Evolutionary conservation across 164 flowering plant genomes (phyloP), one percentile per base, ranked within the genome.

Genomic region (Hamamelis virginiana): DNA sequence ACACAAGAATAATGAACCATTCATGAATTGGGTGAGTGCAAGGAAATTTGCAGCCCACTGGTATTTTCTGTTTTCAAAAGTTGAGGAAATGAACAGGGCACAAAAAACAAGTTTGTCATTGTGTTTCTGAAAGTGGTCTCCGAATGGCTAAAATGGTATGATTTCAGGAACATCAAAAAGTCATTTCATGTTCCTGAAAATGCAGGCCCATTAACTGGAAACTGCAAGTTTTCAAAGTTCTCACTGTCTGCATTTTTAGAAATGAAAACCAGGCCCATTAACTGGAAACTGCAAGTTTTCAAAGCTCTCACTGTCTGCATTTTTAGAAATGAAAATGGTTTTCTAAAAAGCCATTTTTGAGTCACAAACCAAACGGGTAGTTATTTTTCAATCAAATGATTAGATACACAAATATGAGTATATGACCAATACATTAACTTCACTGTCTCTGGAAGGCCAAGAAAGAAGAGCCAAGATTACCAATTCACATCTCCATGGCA

Each of bases 401-500:
- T n/a, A n/a, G n/a, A n/a, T n/a, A n/a, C n/a, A n/a, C 48, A 1
- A 10, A 2, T 18, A 22, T 48, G 13, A 3, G 10, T 16, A 28
- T 23, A 33, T 9, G 28, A 60, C 16, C 62, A 55, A 21, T 55
- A 22, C 8, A 14, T 59, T 27, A 15, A 60, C 26, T 28, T 27
- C 41, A 70, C 57, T 23, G 12, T 33, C 18, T 18, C 18, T 18
- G 6, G 15, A 62, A 44, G 12, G 45, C 44, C 23, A 65, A 11
- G 10, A 56, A 60, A 25, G 46, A 22, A 18, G 46, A 74, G 28
- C 12, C 41, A 64, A 65, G 9, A 56, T 74, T 87, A 95, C 99
- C 97, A 91, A 75, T 84, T 96, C 99, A 81, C 98, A 93, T 77
- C 99, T 89, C 99, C 99, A 96, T 59, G 99, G 99, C 79, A 96